These are phyloP conservation scores for Simplicillium sp. DNA, from an alignment of 2,329 filamentous ascomycete genomes.

Conservation along the genomic window DNA sequence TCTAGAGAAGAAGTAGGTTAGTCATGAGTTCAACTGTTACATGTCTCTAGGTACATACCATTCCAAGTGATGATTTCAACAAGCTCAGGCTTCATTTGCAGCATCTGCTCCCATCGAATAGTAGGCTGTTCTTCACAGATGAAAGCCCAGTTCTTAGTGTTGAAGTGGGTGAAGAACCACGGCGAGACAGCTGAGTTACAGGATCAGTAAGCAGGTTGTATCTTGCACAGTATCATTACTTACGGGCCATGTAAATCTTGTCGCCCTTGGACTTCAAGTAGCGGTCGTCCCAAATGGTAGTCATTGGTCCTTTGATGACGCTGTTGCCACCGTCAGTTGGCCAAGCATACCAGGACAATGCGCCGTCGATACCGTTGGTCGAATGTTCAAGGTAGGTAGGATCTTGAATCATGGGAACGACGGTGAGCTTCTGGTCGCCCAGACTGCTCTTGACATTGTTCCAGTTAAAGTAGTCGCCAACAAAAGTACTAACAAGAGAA, in stretches of 20 bases:
- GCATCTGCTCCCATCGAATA: slow-evolving; percentile 13
- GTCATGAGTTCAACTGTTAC: background rate
- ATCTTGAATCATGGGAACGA: slow-evolving; percentile 11
- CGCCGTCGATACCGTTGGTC: slow-evolving; percentile 11
- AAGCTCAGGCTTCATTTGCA: slow-evolving; percentile 12
- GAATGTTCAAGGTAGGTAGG: slow-evolving; percentile 6
- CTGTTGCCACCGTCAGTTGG: slow-evolving; percentile 12
- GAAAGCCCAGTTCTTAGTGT: slow-evolving; percentile 14
- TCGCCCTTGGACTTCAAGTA: slow-evolving; percentile 9
- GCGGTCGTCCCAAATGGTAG: slow-evolving; percentile 11
- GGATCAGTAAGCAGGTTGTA: background rate
- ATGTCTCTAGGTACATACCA: slow-evolving; percentile 2
- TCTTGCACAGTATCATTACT: slow-evolving; percentile 2
- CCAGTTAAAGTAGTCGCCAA: slow-evolving; percentile 13
- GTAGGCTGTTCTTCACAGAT: slow-evolving; percentile 13
- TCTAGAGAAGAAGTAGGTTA: slow-evolving; percentile 4
- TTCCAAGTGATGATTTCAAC: slow-evolving; percentile 13
- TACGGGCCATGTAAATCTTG: slow-evolving; percentile 13
- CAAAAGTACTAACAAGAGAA: slow-evolving; percentile 13
- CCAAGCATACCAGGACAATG: slow-evolving; percentile 14
- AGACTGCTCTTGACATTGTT: slow-evolving; percentile 11
- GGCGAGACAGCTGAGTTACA: slow-evolving; percentile 10
- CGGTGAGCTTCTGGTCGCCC: slow-evolving; percentile 10
- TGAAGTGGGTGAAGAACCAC: slow-evolving; percentile 15
- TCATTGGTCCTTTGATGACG: slow-evolving; percentile 12